phyloP scores from a whole-genome alignment of 169 alveolate species.

The Eimeria sp. region DNA sequence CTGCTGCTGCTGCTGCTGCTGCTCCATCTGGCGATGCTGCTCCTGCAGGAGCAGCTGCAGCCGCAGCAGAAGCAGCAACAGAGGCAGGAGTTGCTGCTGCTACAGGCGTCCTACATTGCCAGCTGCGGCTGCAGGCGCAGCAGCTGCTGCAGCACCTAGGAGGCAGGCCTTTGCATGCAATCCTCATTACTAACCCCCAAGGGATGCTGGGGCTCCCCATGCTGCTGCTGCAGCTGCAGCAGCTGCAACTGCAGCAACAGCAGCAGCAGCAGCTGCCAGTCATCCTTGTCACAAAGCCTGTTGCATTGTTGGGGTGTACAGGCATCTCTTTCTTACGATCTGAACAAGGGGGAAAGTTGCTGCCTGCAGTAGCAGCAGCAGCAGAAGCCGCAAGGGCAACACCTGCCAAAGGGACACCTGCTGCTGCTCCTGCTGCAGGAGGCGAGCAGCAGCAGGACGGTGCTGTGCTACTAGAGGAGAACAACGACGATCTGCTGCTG shows the following conservation, averaged over 20 bases:
- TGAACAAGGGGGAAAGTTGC: conserved; percentile 6
- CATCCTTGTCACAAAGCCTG: conserved; percentile 72
- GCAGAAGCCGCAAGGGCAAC: no score
- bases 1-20: conserved; percentile 39
- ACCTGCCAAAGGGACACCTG: background rate
- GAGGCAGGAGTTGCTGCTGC: conserved; percentile 17
- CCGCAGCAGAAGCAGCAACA: conserved; percentile 37
- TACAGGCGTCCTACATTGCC: background rate
- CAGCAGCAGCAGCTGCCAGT: conserved; percentile 38
- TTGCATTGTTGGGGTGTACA: conserved; percentile 20
- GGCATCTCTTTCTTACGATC: conserved; percentile 35
- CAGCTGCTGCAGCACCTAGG: conserved; percentile 59
- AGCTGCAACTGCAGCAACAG: conserved; percentile 33
- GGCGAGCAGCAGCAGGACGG: background rate
- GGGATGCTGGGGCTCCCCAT: conserved; percentile 72
- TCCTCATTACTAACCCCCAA: conserved; percentile 64
- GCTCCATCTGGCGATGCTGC: background rate
- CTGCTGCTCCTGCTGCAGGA: background rate
- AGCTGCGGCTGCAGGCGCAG: conserved; percentile 31
- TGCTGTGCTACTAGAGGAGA: background rate
- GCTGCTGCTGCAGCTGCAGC: conserved; percentile 64
- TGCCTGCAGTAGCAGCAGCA: background rate
- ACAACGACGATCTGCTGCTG: conserved; percentile 18
- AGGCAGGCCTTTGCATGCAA: conserved; percentile 20
- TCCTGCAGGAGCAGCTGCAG: conserved; percentile 39